Base-by-base conservation (phyloP, 2,329 filamentous ascomycete genomes). In the Aspergillus sp. region DNA sequence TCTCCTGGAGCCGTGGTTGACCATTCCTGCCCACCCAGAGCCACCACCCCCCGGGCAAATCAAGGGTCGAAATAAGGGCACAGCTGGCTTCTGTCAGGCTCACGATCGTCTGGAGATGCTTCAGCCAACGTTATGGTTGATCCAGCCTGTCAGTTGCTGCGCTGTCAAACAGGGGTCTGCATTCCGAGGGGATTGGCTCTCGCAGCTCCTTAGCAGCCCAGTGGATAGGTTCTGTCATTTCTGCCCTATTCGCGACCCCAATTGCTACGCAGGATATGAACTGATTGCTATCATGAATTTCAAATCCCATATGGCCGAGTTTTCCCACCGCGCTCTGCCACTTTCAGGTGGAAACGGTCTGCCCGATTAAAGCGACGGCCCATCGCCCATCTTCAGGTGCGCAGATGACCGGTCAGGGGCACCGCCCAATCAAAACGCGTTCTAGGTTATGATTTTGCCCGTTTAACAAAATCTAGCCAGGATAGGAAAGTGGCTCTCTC, bases 1-100 rank as follows among this genome's bases (percentile, higher is more conserved):
- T 15, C 39, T 48, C 32, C 48, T 30, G 47, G 55, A 54, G 55
- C 59, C 62, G 56, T 61, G 60, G 60, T 59, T 48, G 13, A 36
- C 24, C 26, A 30, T 48, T 64, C 58, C 15, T 49, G 26, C 45
- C 53, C 22, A 17, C 47, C 39, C 38, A 18, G 30, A 20, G 53
- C 22, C 26, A 34, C 15, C 5, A n/a, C 18, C 22, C 26, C 22
- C 38, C 26, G 22, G 48, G 9, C 39, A 43, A 43, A 32, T 51
- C 39, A 34, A 11, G 38, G 20, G 39, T 17, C 24, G 17, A 8
- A 20, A 20, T 20, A 18, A 11, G 17, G 20, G 12, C 24, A 48
- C 45, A 34, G 30, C 18, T 32, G 9, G 34, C 13, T n/a, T 36
- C 34, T 36, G 34, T 9, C 26, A 30, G 26, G 26, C 26, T 11